A percentile compares a stretch with the other conserved stretches of the same genome.
Conservation (phyloP, 1,139 yeast genomes). For the Pichia sp. region DNA sequence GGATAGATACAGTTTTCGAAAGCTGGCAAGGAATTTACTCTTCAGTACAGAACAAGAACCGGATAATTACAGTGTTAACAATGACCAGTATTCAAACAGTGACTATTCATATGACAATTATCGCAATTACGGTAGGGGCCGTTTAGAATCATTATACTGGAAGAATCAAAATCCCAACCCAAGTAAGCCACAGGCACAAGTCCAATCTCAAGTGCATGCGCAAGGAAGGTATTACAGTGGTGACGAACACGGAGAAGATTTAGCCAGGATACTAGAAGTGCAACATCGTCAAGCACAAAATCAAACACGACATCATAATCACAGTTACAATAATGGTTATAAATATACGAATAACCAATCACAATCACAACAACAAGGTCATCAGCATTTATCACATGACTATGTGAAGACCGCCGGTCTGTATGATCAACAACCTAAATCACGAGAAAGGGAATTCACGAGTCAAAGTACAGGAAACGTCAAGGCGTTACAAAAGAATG, state of each 20-base stretch:
- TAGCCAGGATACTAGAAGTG: neutral
- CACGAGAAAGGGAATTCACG: neutral
- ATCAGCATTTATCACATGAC: neutral
- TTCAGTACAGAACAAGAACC: slow-evolving; percentile 14
- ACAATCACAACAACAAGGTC: neutral
- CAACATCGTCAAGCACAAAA: neutral
- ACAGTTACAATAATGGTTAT: no score
- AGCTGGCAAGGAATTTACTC: slow-evolving; percentile 26
- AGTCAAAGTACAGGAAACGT: neutral
- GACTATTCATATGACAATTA: neutral
- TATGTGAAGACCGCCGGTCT: no score
- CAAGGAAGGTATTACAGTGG: neutral
- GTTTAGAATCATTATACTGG: neutral
- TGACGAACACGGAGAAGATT: neutral
- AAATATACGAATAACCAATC: no score
- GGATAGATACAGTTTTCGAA: slow-evolving; percentile 27
- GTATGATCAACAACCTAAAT: neutral
- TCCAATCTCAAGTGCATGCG: no score
- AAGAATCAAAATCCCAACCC: neutral
- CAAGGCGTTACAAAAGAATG: slow-evolving; percentile 11
- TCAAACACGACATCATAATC: neutral
- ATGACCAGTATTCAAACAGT: neutral
- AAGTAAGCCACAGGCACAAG: neutral
- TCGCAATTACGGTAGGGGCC: neutral
- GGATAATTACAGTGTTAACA: neutral